phyloP scores from a whole-genome alignment of 2,329 filamentous ascomycete genomes.

The Cercospora nicotianae region DNA sequence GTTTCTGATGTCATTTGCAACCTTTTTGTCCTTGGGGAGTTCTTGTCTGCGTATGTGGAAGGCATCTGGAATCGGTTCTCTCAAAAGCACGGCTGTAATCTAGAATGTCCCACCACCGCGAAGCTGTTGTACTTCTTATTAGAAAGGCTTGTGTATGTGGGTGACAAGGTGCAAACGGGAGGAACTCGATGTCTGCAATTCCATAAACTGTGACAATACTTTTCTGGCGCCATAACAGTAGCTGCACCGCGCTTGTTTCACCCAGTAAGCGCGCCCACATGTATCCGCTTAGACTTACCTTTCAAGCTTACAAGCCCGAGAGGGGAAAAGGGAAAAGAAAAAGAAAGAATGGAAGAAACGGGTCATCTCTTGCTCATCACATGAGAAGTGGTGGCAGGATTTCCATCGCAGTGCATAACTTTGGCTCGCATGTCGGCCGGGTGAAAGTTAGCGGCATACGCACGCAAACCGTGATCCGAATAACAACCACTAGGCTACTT shows the following conservation, averaged over 20 bases:
- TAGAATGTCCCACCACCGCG: neutral
- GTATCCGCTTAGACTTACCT: neutral
- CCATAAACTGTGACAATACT: conserved; percentile 1
- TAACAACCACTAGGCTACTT: neutral
- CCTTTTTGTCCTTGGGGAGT: neutral
- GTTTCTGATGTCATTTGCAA: neutral
- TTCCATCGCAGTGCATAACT: neutral
- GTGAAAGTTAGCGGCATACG: neutral
- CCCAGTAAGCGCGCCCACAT: neutral
- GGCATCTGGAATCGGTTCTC: neutral
- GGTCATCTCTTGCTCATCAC: neutral
- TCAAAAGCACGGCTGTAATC: conserved; percentile 9
- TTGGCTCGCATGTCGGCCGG: neutral
- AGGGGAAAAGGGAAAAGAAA: neutral
- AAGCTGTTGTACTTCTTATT: conserved; percentile 1
- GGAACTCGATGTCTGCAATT: neutral
- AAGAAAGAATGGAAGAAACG: neutral
- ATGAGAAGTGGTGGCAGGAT: neutral
- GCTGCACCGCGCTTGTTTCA: neutral
- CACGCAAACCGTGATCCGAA: neutral
- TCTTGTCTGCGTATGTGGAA: conserved; percentile 2
- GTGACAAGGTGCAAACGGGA: neutral
- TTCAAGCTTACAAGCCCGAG: neutral
- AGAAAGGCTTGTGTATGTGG: neutral
- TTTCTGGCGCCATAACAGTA: neutral